Percentiles rank a stretch among this genome's conserved stretches.
Conservation (phyloP, 108 stramenopile species). For the Mediolabrus comicus region DNA sequence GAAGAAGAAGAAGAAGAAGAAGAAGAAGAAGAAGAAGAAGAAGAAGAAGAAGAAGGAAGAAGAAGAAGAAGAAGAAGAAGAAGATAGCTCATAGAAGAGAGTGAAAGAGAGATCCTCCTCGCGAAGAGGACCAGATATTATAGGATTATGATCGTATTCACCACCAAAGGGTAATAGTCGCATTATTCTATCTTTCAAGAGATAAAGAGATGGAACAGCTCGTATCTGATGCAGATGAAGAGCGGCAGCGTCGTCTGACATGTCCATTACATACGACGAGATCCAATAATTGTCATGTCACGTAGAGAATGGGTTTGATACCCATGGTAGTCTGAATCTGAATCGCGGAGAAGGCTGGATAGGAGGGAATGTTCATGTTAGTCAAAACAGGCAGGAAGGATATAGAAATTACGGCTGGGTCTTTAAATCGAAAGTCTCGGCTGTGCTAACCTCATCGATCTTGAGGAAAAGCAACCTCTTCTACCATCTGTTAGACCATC, state of each 20-base stretch:
- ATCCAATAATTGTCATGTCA: constrained; percentile 9
- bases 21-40: no score
- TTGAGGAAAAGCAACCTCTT: constrained; percentile 41
- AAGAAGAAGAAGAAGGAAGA: no score
- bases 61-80: constrained; percentile 12
- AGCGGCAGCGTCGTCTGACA: constrained; percentile 36
- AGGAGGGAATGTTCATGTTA: constrained; percentile 34
- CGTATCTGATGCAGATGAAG: constrained; percentile 26
- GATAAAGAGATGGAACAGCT: constrained; percentile 46
- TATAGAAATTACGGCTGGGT: background rate
- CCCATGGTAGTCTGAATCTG: background rate
- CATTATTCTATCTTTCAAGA: constrained; percentile 23
- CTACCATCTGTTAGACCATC: constrained; percentile 27
- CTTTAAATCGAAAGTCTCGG: constrained; percentile 9
- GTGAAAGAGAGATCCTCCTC: constrained; percentile 5
- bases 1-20: no score
- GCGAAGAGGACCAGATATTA: constrained; percentile 40
- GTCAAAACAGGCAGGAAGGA: constrained; percentile 21
- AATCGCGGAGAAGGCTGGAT: constrained; percentile 42
- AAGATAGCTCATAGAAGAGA: constrained; percentile 4
- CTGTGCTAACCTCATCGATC: constrained; percentile 17
- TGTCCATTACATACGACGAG: constrained; percentile 35
- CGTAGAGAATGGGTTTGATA: constrained; percentile 4
- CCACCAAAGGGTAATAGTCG: constrained; percentile 25
- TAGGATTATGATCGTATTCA: constrained; percentile 51